phyloP scores from a whole-genome alignment of 148 eudicot genomes.

The Rhododendron kiyosumense region DNA sequence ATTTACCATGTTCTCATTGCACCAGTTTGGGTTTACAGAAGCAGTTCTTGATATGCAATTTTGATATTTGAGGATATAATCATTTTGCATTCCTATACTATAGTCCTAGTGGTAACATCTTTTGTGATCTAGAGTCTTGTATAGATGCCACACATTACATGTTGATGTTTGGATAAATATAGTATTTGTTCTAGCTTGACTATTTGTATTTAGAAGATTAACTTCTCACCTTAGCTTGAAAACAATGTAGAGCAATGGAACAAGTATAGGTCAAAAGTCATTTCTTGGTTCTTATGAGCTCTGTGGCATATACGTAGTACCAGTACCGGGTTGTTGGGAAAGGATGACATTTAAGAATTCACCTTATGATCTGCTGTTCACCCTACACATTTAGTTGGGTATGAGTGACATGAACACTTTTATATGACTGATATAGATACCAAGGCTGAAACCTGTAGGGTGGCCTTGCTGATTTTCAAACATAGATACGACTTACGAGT shows the following conservation, averaged over 20 bases:
- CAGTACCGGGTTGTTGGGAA: background rate
- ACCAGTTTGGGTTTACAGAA: background rate
- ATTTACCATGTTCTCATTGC: background rate
- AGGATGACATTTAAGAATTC: background rate
- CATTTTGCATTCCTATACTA: background rate
- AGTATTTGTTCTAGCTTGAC: background rate
- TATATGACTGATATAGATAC: background rate
- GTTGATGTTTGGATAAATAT: background rate
- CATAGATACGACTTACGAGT: background rate
- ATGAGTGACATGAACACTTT: background rate
- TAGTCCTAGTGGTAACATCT: background rate
- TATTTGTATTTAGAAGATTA: background rate
- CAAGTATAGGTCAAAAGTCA: background rate
- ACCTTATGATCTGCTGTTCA: background rate
- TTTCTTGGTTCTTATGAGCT: background rate
- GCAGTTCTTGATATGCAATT: background rate
- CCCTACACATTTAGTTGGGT: background rate
- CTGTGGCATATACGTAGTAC: background rate
- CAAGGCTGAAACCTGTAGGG: background rate
- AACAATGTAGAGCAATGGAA: background rate
- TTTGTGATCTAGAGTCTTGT: background rate
- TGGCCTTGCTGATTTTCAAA: background rate
- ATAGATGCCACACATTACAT: background rate
- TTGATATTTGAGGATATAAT: background rate
- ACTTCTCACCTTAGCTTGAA: background rate